phyloP scores from a whole-genome alignment of 2,329 filamentous ascomycete species.

The Colletotrichum lupini region DNA sequence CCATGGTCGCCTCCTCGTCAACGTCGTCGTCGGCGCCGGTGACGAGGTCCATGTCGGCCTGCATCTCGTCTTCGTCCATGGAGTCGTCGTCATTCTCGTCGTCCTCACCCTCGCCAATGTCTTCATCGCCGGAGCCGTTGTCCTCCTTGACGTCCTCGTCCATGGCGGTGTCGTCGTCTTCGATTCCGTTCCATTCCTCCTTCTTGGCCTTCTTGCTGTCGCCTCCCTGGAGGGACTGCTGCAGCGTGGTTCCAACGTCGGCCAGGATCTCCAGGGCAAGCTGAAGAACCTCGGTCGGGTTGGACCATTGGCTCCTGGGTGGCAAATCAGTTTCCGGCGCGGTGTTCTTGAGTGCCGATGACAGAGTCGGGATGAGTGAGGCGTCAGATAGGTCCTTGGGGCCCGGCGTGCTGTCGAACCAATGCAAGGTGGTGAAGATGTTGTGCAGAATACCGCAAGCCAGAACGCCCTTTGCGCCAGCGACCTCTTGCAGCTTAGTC shows the following conservation, averaged over 20 bases:
- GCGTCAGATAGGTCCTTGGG: conserved; percentile 62
- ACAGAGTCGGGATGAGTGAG: conserved; percentile 58
- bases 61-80: conserved; percentile 67
- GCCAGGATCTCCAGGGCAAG: conserved; percentile 72
- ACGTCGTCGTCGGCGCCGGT: conserved; percentile 59
- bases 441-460: conserved; percentile 73
- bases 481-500: conserved; percentile 58
- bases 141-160: conserved; percentile 48
- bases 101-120: conserved; percentile 47
- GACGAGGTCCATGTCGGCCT: conserved; percentile 74
- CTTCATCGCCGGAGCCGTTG: conserved; percentile 48
- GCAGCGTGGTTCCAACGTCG: conserved; percentile 71
- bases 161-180: conserved; percentile 53
- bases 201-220: conserved; percentile 45
- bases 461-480: conserved; percentile 62
- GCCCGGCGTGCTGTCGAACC: conserved; percentile 62
- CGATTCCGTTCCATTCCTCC: conserved; percentile 52
- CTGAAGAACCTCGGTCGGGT: conserved; percentile 59
- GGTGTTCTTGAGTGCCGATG: conserved; percentile 50
- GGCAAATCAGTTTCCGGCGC: conserved; percentile 39
- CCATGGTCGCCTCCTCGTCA: conserved; percentile 55
- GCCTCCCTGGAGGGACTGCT: conserved; percentile 58
- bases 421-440: conserved; percentile 64
- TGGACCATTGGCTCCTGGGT: conserved; percentile 50
- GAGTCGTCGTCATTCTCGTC: conserved; percentile 58